Evolutionary conservation across 352 stramenopile species (phyloP).

Genomic region (Pythium folliculosum): DNA sequence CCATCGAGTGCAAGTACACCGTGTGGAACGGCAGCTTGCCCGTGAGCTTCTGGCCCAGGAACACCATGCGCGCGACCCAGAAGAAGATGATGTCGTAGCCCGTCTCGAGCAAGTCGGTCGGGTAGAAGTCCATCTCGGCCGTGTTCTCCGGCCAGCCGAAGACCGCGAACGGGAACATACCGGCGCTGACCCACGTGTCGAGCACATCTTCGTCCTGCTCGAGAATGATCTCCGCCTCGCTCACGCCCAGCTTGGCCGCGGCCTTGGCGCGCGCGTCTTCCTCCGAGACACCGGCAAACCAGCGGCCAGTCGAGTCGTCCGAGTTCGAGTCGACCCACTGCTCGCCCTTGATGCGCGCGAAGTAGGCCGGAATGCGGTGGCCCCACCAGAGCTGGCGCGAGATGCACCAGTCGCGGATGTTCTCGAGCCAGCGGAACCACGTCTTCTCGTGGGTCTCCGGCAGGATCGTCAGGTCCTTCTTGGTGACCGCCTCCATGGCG

Average conservation of each 20-base stretch:
- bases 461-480: conserved; percentile 82
- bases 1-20: conserved; percentile 98
- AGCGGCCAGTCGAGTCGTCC: conserved; percentile 56
- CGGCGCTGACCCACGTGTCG: conserved; percentile 99
- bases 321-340: conserved; percentile 73
- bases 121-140: conserved; percentile 93
- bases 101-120: conserved; percentile 97
- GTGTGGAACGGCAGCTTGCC: conserved; percentile 96
- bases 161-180: conserved; percentile 94
- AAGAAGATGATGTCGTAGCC: conserved; percentile 99
- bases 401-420: conserved; percentile 99
- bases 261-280: conserved; percentile 91
- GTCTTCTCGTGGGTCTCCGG: conserved; percentile 93
- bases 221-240: conserved; percentile 73
- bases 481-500: conserved; percentile 78
- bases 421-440: conserved; percentile 97
- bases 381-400: conserved; percentile 99
- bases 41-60: conserved; percentile 96
- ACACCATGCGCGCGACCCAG: conserved; percentile 98
- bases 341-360: conserved; percentile 89
- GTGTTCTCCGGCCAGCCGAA: conserved; percentile 81
- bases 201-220: conserved; percentile 99
- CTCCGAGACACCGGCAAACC: conserved; percentile 77
- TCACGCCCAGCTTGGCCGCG: conserved; percentile 59
- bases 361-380: conserved; percentile 99